Evolutionary conservation across 179 eudicot genomes (phyloP).

Genomic region (Spergularia azorica): DNA sequence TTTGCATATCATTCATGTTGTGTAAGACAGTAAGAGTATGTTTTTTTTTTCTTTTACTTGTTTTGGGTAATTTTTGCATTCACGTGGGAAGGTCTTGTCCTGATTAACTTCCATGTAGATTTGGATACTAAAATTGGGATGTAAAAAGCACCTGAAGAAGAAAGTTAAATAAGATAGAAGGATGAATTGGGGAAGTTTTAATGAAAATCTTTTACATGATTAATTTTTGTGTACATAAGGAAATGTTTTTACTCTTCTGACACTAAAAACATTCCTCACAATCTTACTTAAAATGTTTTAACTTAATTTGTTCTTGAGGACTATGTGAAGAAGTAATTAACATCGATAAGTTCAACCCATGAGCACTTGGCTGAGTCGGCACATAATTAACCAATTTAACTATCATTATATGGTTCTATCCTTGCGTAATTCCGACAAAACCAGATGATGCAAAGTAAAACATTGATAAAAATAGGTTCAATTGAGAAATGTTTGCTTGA

Average conservation of each 20-base stretch:
- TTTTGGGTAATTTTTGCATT: conserved; percentile 16
- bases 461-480: no score
- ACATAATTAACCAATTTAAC: no score
- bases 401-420: no score
- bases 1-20: neutral
- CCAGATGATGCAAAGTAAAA: no score
- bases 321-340: no score
- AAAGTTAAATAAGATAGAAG: neutral
- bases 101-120: neutral
- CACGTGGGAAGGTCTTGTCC: conserved; percentile 7
- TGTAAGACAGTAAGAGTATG: neutral
- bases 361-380: no score
- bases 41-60: conserved; percentile 5
- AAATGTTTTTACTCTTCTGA: neutral
- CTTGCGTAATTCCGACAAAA: no score
- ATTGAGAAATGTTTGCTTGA: no score
- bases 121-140: conserved; percentile 4
- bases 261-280: neutral
- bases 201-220: neutral
- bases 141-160: conserved; percentile 24
- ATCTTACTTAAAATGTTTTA: neutral
- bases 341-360: no score
- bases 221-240: neutral
- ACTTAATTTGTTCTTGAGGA: neutral
- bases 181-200: neutral